These are phyloP conservation scores for Kernera saxatilis DNA, from an alignment of 345 rosid species.

Conservation along the genomic window DNA sequence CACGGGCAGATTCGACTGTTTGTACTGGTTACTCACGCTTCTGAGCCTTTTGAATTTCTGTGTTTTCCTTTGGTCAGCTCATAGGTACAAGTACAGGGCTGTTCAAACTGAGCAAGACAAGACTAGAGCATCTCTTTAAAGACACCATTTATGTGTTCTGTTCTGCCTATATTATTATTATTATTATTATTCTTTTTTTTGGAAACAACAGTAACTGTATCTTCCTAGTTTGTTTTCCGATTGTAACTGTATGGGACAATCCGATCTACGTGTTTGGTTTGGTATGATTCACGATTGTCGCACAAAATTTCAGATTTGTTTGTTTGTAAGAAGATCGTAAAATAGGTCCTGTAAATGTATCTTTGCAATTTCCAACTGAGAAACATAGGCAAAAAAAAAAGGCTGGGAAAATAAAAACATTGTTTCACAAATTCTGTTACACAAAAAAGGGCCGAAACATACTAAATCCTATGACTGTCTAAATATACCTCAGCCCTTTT, in stretches of 20 bases:
- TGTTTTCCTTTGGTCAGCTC: constrained; percentile 59
- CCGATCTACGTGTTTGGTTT: not conserved
- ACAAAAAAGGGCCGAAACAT: not conserved
- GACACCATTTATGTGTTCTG: not conserved
- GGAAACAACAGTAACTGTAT: not conserved
- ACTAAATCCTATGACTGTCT: constrained; percentile 30
- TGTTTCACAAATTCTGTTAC: constrained; percentile 21
- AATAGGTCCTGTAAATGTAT: not conserved
- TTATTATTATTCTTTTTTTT: not conserved
- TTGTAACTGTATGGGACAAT: not conserved
- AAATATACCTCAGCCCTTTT: constrained; percentile 89
- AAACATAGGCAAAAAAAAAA: not conserved
- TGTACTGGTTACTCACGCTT: constrained; percentile 71
- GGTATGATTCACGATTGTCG: not conserved
- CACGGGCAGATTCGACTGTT: constrained; percentile 66
- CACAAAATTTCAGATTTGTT: not conserved
- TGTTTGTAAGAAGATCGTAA: not conserved
- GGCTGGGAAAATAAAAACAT: not conserved
- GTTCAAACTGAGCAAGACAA: constrained; percentile 29
- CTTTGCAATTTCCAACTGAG: constrained; percentile 14
- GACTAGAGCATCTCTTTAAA: constrained; percentile 7
- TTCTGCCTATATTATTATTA: not conserved
- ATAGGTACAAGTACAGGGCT: constrained; percentile 56
- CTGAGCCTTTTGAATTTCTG: constrained; percentile 63
- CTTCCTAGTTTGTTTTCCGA: not conserved